phyloP scores from a whole-genome alignment of 495 filamentous ascomycete species.

The Daldinia decipiens region DNA sequence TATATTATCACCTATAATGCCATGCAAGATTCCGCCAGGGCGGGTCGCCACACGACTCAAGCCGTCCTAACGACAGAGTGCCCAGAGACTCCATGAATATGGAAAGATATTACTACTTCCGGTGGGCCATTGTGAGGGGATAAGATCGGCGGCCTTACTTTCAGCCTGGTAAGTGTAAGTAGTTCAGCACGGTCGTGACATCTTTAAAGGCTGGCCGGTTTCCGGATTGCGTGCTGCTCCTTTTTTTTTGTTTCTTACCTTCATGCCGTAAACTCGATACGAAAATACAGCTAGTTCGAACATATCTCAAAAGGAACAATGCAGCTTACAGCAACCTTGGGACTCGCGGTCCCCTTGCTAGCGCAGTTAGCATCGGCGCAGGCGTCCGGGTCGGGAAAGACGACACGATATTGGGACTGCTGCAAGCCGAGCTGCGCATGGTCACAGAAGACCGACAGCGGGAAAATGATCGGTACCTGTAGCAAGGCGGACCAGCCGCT shows the following conservation, averaged over 20 bases:
- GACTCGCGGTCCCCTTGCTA: constrained; percentile 25
- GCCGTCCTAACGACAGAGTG: constrained; percentile 9
- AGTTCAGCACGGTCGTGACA: constrained; percentile 5
- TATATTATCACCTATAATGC: constrained; percentile 26
- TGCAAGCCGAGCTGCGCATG: constrained; percentile 75
- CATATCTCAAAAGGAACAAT: constrained; percentile 11
- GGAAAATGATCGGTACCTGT: constrained; percentile 61
- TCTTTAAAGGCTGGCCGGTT: constrained; percentile 24
- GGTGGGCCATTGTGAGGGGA: constrained; percentile 37
- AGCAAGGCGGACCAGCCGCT: constrained; percentile 65
- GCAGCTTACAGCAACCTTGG: constrained; percentile 34
- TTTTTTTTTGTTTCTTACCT: neutral
- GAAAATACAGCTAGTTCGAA: neutral
- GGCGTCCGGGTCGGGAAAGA: constrained; percentile 58
- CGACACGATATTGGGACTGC: constrained; percentile 77
- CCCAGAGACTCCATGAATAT: constrained; percentile 32
- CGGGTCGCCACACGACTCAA: constrained; percentile 19
- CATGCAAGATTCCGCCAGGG: constrained; percentile 31
- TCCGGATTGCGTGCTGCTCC: constrained; percentile 34
- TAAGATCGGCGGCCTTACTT: constrained; percentile 20
- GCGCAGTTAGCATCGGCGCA: constrained; percentile 30
- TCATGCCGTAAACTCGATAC: neutral
- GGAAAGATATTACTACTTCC: constrained; percentile 30
- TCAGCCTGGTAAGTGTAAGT: constrained; percentile 9
- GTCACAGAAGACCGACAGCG: constrained; percentile 63